Percentiles rank a stretch among this genome's conserved stretches.
Evolutionary conservation across 805 yeast genomes (phyloP).

Genomic region (Yamadazyma akitaensis): DNA sequence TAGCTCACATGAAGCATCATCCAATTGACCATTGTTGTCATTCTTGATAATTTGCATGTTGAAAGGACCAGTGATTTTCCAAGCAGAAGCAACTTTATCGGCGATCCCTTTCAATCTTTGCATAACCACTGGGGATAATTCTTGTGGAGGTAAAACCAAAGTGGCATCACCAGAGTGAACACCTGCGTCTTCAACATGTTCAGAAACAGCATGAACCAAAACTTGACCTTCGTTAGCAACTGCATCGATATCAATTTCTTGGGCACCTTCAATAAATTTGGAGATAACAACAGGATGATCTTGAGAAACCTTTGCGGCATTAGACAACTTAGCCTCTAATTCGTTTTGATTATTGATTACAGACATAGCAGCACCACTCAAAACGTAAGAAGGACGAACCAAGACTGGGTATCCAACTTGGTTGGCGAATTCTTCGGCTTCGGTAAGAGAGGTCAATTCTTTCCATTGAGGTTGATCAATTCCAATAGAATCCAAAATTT

Average conservation of each 20-base stretch:
- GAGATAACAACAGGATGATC: constrained; percentile 98
- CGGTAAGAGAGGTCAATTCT: constrained; percentile 82
- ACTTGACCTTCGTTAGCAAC: constrained; percentile 94
- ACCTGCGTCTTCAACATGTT: constrained; percentile 99
- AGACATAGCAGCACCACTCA: constrained; percentile 98
- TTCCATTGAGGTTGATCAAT: constrained; percentile 98
- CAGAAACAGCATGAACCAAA: constrained; percentile 96
- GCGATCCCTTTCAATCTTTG: constrained; percentile 81
- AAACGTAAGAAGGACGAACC: constrained; percentile 95
- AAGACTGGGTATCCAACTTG: constrained; percentile 91
- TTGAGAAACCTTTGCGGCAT: constrained; percentile 89
- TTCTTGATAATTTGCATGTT: constrained; percentile 93
- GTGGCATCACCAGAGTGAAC: constrained; percentile 99
- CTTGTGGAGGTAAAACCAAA: constrained; percentile 94
- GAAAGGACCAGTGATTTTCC: constrained; percentile 95
- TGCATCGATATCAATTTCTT: constrained; percentile 98
- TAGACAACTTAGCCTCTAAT: constrained; percentile 74
- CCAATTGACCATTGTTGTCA: constrained; percentile 55
- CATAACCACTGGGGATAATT: constrained; percentile 66
- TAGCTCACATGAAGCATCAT: constrained; percentile 37
- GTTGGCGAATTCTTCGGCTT: constrained; percentile 81
- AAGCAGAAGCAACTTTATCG: constrained; percentile 91
- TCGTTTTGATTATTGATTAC: constrained; percentile 79
- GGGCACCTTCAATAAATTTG: constrained; percentile 93
- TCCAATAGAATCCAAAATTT: constrained; percentile 85